These are phyloP conservation scores for Abrus precatorius DNA, from an alignment of 306 rosid genomes.

Conservation along the genomic window DNA sequence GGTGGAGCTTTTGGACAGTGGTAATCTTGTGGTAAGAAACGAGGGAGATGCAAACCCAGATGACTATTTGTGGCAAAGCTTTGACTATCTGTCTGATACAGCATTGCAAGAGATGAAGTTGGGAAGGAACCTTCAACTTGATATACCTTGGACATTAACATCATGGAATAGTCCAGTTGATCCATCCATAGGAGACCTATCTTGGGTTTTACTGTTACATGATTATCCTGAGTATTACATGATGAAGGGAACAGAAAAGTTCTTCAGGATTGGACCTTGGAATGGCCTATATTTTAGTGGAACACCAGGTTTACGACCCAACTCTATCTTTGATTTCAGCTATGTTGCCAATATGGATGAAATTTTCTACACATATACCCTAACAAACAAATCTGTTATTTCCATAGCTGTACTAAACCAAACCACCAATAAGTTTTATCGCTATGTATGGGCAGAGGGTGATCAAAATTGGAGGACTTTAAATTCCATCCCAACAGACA, in stretches of 20 bases:
- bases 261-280: slow-evolving; percentile 16
- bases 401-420: not conserved
- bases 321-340: not conserved
- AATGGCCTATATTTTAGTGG: slow-evolving; percentile 36
- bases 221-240: not conserved
- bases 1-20: slow-evolving; percentile 34
- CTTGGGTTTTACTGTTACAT: not conserved
- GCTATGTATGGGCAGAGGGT: not conserved
- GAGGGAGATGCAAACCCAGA: slow-evolving; percentile 31
- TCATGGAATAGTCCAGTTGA: slow-evolving; percentile 46
- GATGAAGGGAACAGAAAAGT: not conserved
- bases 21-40: slow-evolving; percentile 53
- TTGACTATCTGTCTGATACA: slow-evolving; percentile 43
- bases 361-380: not conserved
- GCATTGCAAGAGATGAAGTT: slow-evolving; percentile 36
- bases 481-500: rapidly evolving
- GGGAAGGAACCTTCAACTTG: slow-evolving; percentile 35
- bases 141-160: not conserved
- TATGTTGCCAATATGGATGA: not conserved
- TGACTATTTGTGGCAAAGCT: slow-evolving; percentile 50
- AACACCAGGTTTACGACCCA: not conserved
- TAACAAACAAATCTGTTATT: not conserved
- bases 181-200: slow-evolving; percentile 36
- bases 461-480: not conserved
- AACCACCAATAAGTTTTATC: rapidly evolving